phyloP scores from a whole-genome alignment of 2,329 filamentous ascomycete species.

The Neophaeococcomyces aloes region DNA sequence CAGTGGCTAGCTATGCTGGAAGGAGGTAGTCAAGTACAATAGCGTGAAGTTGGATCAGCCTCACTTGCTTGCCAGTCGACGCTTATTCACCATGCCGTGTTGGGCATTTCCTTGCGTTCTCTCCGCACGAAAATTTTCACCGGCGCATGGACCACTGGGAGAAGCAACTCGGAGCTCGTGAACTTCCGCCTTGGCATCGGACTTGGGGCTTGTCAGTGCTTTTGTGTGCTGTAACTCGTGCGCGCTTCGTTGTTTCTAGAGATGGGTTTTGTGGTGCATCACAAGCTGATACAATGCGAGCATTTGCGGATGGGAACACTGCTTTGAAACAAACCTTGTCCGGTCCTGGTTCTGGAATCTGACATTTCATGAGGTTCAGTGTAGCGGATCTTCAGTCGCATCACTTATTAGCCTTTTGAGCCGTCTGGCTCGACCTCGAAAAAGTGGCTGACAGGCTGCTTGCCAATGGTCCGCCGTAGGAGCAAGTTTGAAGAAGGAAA shows the following conservation, averaged over 20 bases:
- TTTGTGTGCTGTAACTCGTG: neutral
- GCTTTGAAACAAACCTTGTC: no score
- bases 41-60: conserved; percentile 22
- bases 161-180: neutral
- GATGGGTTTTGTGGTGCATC: no score
- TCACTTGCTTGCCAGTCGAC: neutral
- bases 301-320: no score
- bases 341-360: neutral
- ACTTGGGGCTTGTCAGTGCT: no score
- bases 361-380: neutral
- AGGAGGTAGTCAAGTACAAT: conserved; percentile 16
- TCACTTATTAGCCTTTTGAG: neutral
- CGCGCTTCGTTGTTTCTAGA: neutral
- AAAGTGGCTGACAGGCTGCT: neutral
- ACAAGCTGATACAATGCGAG: no score
- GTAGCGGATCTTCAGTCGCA: neutral
- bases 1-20: conserved; percentile 15
- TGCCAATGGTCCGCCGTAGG: neutral
- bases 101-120: conserved; percentile 1
- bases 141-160: conserved; percentile 1
- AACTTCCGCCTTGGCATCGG: conserved; percentile 2
- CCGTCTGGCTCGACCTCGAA: neutral
- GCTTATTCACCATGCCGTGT: conserved; percentile 9
- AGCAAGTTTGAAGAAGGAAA: neutral
- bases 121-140: conserved; percentile 9